Conservation (phyloP, 306 rosid genomes). For the Sindora glabra region DNA sequence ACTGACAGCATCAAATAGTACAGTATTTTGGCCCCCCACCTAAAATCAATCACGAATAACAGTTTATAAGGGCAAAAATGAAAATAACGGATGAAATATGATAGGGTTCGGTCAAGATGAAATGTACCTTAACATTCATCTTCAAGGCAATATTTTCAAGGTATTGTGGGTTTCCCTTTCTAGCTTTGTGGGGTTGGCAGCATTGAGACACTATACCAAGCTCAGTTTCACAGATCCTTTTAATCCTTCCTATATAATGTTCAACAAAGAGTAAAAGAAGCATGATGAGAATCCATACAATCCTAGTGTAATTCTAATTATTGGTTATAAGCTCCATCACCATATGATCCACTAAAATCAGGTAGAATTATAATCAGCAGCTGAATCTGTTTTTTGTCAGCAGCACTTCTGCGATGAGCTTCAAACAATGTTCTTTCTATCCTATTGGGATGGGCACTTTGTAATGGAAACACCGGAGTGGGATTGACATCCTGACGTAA, state of each 20-base stretch:
- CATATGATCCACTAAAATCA: slow-evolving; percentile 34
- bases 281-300: background rate
- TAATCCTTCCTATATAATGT: slow-evolving; percentile 26
- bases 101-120: background rate
- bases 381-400: slow-evolving; percentile 11
- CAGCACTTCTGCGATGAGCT: background rate
- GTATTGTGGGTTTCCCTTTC: slow-evolving; percentile 18
- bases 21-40: slow-evolving; percentile 51
- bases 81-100: background rate
- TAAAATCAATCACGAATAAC: background rate
- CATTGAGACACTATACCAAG: slow-evolving; percentile 52
- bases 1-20: slow-evolving; percentile 30
- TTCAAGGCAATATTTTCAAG: slow-evolving; percentile 44
- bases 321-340: slow-evolving; percentile 12
- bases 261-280: background rate
- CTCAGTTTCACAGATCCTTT: slow-evolving; percentile 44
- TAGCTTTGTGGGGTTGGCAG: slow-evolving; percentile 34
- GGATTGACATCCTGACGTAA: slow-evolving; percentile 16
- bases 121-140: slow-evolving; percentile 42
- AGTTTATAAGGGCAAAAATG: background rate
- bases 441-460: background rate
- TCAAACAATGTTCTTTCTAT: slow-evolving; percentile 22
- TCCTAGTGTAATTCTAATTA: background rate
- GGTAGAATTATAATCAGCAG: slow-evolving; percentile 42
- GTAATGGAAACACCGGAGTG: slow-evolving; percentile 15